A percentile compares a stretch with the other conserved stretches of the same genome.
Evolutionary conservation across 73 alveolate genomes (phyloP).

Genomic region (Tetrahymena borealis): DNA sequence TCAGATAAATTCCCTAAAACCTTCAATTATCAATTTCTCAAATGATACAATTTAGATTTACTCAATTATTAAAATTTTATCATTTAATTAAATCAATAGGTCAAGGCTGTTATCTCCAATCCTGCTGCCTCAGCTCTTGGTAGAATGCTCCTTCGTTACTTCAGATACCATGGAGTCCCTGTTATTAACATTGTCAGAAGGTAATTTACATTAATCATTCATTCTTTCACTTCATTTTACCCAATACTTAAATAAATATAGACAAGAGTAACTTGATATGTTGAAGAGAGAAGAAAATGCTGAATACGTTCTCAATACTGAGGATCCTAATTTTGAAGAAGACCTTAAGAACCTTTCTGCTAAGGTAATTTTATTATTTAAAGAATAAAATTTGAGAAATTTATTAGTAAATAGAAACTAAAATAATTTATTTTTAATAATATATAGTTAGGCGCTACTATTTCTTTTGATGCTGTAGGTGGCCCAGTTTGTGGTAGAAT

Average conservation of each 20-base stretch:
- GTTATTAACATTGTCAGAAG: conserved; percentile 68
- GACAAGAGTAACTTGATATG: conserved; percentile 59
- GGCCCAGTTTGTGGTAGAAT: conserved; percentile 63
- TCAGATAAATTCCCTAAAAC: conserved; percentile 6
- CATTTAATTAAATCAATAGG: not conserved
- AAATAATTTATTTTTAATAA: not conserved
- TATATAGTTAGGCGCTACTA: conserved; percentile 48
- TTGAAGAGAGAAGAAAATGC: conserved; percentile 51
- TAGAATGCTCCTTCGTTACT: conserved; percentile 55
- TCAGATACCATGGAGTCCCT: conserved; percentile 41
- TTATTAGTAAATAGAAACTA: not conserved
- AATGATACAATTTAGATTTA: not conserved
- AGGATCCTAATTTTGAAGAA: conserved; percentile 42
- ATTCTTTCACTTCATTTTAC: not conserved
- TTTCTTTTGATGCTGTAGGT: conserved; percentile 67
- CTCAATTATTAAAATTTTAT: not conserved
- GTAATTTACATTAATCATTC: not conserved
- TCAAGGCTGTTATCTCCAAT: conserved; percentile 56
- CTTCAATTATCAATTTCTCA: not conserved
- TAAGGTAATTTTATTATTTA: conserved; percentile 11
- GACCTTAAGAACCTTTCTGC: conserved; percentile 37
- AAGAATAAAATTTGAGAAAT: conserved; percentile 1
- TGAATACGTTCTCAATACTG: conserved; percentile 41
- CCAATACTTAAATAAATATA: not conserved
- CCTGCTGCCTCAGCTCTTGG: conserved; percentile 79